Evolutionary conservation across 345 rosid genomes (phyloP), one percentile per base, ranked within the genome.

Genomic region (Eucalyptus pauciflora): DNA sequence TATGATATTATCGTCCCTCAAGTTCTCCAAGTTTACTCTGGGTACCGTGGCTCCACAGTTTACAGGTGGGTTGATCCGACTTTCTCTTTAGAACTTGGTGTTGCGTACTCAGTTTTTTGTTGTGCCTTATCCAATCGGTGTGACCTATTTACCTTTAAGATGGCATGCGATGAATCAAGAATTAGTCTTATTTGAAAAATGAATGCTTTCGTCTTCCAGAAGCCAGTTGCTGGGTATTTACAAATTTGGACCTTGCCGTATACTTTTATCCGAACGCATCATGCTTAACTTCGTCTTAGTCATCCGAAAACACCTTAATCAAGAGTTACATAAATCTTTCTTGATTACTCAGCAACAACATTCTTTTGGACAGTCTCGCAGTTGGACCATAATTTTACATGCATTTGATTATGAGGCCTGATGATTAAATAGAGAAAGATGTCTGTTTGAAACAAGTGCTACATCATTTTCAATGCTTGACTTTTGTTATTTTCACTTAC

Each of bases 21-120:
- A 94, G 52, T 97, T 97, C 91, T 98, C 99, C 91, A 98, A 92
- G 94, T 94, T 98, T 49, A 97, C 99, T 91, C 99, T 98, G 8
- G 99, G 99, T 48, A 96, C 99, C 4, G 99, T 98, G 90, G 99
- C 99, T 37, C 99, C 99, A n/a, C 99, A 98, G 86, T 98, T 98
- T 86, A 98, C 99, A 93, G 99, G 99, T 97, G 51, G 29, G 86
- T 31, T 88, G 6, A 50, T 80, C 25, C 43, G 43, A 83, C 25
- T 43, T 60, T 17, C 71, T 87, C 87, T 86, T 50, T 24, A 45
- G 48, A 86, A 86, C 48, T 76, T 41, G 48, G 85, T 41, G 48
- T 76, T 41, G 29, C 48, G 22, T 20, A 41, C 48, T 20, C 48
- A 20, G 85, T 76, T 76, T 76, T 41, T 76, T 10, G 29, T 76